Evolutionary conservation across 345 rosid genomes (phyloP), one percentile per base, ranked within the genome.

Genomic region (Brassica rapa): DNA sequence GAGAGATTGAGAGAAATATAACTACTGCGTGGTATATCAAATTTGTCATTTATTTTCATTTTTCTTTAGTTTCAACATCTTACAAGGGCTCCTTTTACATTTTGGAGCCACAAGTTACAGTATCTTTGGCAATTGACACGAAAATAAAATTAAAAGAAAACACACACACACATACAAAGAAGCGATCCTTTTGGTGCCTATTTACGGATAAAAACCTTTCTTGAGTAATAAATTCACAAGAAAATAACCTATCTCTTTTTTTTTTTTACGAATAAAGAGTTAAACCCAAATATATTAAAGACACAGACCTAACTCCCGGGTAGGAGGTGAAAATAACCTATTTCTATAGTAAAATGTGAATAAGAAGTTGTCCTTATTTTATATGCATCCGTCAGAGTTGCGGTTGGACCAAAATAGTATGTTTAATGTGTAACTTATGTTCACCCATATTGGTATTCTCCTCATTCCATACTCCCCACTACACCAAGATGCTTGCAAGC

Each of bases 361-460:
- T 73, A 16, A 68, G 24, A 37, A 33, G 55, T 8, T 6, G 24
- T 43, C 51, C 74, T 62, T 43, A 49, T 60, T 43, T 43, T 77
- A 12, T 74, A 80, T 79, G 73, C 74, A 68, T 66, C 77, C 77
- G 6, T 77, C 85, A 82, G 85, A 73, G 71, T 53, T 69, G 85
- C 67, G 92, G 75, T 79, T 83, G 89, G 78, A 94, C 84, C 6
- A 87, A 84, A 76, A 94, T 75, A 35, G 96, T 86, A 84, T 92
- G 97, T 83, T 90, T 88, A 68, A 94, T 82, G 49, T 82, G 92
- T 43, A 94, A 57, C 27, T 77, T 70, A 71, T 94, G 98, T 35
- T 89, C 80, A 61, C 98, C 98, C 80, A 25, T 25, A 89, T 80
- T 3, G 98, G 98, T 69, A 94, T 87, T 82, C 98, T 94, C 80